A percentile compares a stretch with the other conserved stretches of the same genome.
These are phyloP conservation scores for Iberis amara DNA, from an alignment of 441 rosid genomes.

Conservation along the genomic window DNA sequence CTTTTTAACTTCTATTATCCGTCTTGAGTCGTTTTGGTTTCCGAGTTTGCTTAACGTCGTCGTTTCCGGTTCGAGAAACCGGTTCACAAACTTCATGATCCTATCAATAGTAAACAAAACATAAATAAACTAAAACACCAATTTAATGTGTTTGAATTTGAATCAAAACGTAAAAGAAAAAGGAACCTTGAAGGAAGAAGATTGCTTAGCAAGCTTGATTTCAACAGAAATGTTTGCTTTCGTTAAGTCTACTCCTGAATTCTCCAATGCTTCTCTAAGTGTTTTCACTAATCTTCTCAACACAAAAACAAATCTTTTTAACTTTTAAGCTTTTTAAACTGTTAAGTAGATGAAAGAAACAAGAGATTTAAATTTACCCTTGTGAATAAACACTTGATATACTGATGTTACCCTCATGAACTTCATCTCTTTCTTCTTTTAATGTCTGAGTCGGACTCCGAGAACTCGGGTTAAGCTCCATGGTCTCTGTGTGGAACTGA, in stretches of 20 bases:
- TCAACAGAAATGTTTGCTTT: slow-evolving; percentile 79
- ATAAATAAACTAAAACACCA: background rate
- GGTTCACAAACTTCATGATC: slow-evolving; percentile 17
- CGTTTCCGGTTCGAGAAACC: slow-evolving; percentile 25
- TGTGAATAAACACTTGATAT: slow-evolving; percentile 76
- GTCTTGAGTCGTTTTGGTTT: slow-evolving; percentile 33
- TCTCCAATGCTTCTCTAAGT: slow-evolving; percentile 63
- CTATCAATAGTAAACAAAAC: slow-evolving; percentile 20
- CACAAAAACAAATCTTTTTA: background rate
- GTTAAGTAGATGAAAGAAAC: background rate
- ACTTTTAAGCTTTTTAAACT: background rate
- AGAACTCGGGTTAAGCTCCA: slow-evolving; percentile 28
- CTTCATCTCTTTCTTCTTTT: slow-evolving; percentile 29
- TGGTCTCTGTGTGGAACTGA: slow-evolving; percentile 39
- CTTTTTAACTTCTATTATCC: slow-evolving; percentile 9
- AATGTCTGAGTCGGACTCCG: slow-evolving; percentile 14
- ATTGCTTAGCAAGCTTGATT: slow-evolving; percentile 69
- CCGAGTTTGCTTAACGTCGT: slow-evolving; percentile 28
- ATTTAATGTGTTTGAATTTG: background rate
- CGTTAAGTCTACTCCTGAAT: slow-evolving; percentile 80
- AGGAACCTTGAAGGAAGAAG: slow-evolving; percentile 27
- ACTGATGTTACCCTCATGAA: slow-evolving; percentile 73
- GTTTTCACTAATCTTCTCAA: slow-evolving; percentile 59
- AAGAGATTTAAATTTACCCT: slow-evolving; percentile 43
- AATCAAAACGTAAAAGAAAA: slow-evolving; percentile 9